Evolutionary conservation across 1,284 basidiomycete genomes (phyloP), one percentile per base, ranked within the genome.

Genomic region (Butyriboletus appendiculatus): DNA sequence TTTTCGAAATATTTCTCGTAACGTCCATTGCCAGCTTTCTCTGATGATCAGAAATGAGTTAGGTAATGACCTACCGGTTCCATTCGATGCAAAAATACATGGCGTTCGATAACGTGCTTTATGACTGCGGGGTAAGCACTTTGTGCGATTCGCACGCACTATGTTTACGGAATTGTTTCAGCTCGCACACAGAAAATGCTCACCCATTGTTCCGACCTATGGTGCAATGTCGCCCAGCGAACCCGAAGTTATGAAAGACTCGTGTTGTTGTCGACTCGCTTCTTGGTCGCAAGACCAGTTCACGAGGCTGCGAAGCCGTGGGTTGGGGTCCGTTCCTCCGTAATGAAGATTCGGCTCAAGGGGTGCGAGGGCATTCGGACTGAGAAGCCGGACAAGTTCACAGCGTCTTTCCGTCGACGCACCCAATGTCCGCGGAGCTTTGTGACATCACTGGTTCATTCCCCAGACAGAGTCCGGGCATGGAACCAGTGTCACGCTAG

Each of bases 341-440:
- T 53, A 58, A 59, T 63, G 65, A 65, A 68, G 26, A 20, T 49
- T 59, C 48, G 48, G 62, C 51, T 26, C 39, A 46, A 47, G 53
- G 55, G 55, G 37, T n/a, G 43, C 41, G 18, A 48, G 48, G 42
- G 57, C 47, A 53, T 37, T 47, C 53, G 50, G 56, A 45, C 24
- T 46, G 45, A 64, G 57, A 57, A 66, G 51, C 53, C 48, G 30
- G 39, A 40, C 50, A 49, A 38, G 51, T 57, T 57, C 56, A 64
- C 50, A 53, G 64, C 44, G 62, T 40, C 45, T 49, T 38, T 52
- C 11, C 20, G 50, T 37, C 33, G 34, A 37, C 45, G 52, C 3
- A n/a, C 6, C 14, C 49, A 38, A 69, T 61, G 66, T 68, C 63
- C 63, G 63, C 66, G 63, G 63, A 68, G 52, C 15, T 18, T 40